Evolutionary conservation across 306 rosid species (phyloP).

Genomic region (Ochetophila trinervis): DNA sequence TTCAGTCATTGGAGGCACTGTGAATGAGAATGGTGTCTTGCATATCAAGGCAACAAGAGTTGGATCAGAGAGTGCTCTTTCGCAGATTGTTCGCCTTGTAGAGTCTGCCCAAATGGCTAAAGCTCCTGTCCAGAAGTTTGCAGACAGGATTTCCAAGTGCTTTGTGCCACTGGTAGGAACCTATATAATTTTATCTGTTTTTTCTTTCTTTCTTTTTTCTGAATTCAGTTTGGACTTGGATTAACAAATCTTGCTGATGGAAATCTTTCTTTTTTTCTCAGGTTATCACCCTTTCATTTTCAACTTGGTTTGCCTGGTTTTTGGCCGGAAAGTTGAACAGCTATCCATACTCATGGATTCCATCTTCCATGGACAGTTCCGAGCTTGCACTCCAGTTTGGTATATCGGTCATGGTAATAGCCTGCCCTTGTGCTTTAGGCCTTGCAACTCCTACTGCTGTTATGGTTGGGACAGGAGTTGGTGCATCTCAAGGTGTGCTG

Average conservation of each 20-base stretch:
- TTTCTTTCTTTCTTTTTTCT: not conserved
- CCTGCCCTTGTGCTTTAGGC: slow-evolving; percentile 94
- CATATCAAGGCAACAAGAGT: slow-evolving; percentile 77
- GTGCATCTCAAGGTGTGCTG: slow-evolving; percentile 84
- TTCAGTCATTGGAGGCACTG: slow-evolving; percentile 73
- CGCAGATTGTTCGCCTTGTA: slow-evolving; percentile 82
- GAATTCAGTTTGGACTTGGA: not conserved
- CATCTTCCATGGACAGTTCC: slow-evolving; percentile 62
- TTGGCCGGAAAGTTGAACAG: slow-evolving; percentile 57
- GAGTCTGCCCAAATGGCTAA: slow-evolving; percentile 92
- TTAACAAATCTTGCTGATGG: not conserved
- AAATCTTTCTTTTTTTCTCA: slow-evolving; percentile 18
- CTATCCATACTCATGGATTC: slow-evolving; percentile 77
- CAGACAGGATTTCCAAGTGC: slow-evolving; percentile 73
- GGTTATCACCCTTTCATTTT: slow-evolving; percentile 65
- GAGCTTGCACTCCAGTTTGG: slow-evolving; percentile 94
- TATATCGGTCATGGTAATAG: slow-evolving; percentile 88
- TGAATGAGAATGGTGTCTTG: slow-evolving; percentile 80
- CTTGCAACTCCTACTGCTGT: slow-evolving; percentile 91
- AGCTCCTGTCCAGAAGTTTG: slow-evolving; percentile 85
- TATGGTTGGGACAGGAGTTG: slow-evolving; percentile 94
- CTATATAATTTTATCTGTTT: not conserved
- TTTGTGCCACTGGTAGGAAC: slow-evolving; percentile 69
- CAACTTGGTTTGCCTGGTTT: slow-evolving; percentile 76
- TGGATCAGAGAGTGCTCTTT: slow-evolving; percentile 80